These are phyloP conservation scores for Astrephomene gubernaculifera DNA, from an alignment of 139 green algal species.

Conservation along the genomic window DNA sequence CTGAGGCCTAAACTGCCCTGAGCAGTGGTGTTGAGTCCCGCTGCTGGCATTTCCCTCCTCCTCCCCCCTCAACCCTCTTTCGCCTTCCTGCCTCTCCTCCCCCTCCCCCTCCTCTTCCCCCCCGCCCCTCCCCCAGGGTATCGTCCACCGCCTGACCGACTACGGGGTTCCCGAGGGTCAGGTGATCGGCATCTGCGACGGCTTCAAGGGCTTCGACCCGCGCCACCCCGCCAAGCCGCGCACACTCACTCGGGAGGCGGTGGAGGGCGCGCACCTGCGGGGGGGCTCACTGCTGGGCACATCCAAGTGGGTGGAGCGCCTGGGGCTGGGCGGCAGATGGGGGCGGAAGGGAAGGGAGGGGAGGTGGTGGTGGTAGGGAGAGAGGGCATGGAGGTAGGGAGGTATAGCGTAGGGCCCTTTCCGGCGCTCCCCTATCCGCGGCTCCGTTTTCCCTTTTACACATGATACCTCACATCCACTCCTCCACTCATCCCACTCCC, in stretches of 20 bases:
- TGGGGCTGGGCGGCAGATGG: not conserved
- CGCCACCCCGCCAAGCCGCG: conserved; percentile 11
- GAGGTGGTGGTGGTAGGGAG: not conserved
- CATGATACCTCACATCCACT: not conserved
- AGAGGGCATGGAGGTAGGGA: not conserved
- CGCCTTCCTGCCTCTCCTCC: too few species aligned
- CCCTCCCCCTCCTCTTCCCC: not conserved
- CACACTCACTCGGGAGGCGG: conserved; percentile 70
- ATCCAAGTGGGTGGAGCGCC: conserved; percentile 67
- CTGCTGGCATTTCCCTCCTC: too few species aligned
- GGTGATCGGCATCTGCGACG: conserved; percentile 78
- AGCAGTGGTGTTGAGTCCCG: too few species aligned
- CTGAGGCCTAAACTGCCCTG: too few species aligned
- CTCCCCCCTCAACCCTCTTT: too few species aligned
- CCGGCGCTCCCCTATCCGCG: not conserved
- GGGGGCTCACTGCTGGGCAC: conserved; percentile 94
- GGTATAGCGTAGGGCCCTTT: too few species aligned
- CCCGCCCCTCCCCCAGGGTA: conserved; percentile 8
- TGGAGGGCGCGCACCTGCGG: conserved; percentile 90
- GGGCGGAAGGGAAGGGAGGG: not conserved
- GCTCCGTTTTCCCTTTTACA: not conserved
- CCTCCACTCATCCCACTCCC: not conserved
- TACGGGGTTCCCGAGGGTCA: conserved; percentile 84
- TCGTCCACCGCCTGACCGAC: conserved; percentile 79
- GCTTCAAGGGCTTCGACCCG: conserved; percentile 88